Evolutionary conservation across 352 stramenopile species (phyloP).

Genomic region (Globisporangium acanthophoron): DNA sequence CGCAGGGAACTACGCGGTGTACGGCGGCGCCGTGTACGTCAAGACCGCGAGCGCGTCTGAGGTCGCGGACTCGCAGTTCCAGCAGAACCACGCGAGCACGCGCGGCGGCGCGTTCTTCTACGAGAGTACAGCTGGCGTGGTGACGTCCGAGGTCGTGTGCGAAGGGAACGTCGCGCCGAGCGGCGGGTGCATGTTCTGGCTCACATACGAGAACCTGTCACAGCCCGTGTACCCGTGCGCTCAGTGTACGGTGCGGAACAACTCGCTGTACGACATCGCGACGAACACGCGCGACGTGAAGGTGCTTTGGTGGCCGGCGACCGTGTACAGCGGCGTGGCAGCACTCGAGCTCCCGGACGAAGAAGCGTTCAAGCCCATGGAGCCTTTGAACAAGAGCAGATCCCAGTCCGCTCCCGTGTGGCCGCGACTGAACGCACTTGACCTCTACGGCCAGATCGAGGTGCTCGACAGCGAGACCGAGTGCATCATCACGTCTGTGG

Average conservation of each 20-base stretch:
- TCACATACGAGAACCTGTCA: slow-evolving; percentile 20
- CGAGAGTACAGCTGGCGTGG: slow-evolving; percentile 18
- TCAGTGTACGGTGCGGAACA: slow-evolving; percentile 31
- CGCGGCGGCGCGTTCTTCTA: slow-evolving; percentile 54
- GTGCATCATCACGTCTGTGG: slow-evolving; percentile 20
- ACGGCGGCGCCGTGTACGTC: slow-evolving; percentile 38
- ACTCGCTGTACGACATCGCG: slow-evolving; percentile 45
- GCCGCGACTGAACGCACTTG: slow-evolving; percentile 49
- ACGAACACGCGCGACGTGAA: slow-evolving; percentile 55
- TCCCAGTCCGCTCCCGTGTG: slow-evolving; percentile 26
- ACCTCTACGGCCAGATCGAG: slow-evolving; percentile 60
- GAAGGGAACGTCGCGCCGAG: slow-evolving; percentile 36
- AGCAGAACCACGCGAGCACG: slow-evolving; percentile 24
- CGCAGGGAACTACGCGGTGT: slow-evolving; percentile 20
- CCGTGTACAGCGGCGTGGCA: slow-evolving; percentile 31
- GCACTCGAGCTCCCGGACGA: slow-evolving; percentile 40
- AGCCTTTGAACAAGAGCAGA: slow-evolving; percentile 21
- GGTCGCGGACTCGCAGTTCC: slow-evolving; percentile 21
- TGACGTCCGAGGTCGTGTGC: slow-evolving; percentile 21
- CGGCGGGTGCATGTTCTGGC: slow-evolving; percentile 61
- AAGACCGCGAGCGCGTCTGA: slow-evolving; percentile 9
- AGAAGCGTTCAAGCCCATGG: slow-evolving; percentile 35
- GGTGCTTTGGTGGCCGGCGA: slow-evolving; percentile 53
- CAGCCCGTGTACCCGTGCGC: slow-evolving; percentile 26
- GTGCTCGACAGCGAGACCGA: slow-evolving; percentile 45